phyloP scores from a whole-genome alignment of 2,329 filamentous ascomycete genomes.

The Aureobasidium sp. region DNA sequence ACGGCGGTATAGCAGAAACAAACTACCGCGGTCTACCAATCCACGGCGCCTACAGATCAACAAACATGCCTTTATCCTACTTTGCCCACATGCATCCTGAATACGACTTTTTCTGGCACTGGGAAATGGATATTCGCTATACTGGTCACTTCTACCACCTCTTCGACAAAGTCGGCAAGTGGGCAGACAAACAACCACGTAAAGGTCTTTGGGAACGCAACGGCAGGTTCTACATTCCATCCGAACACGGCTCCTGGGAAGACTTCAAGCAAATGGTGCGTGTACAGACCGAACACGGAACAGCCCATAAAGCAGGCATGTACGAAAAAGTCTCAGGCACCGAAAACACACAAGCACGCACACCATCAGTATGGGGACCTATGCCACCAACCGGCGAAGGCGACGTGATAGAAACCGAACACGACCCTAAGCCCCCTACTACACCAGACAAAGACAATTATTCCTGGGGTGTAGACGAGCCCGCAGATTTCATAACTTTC shows the following conservation, averaged over 20 bases:
- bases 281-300: too few relatives aligned
- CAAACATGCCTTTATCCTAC: slow-evolving; percentile 57
- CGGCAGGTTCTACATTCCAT: slow-evolving; percentile 77
- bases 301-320: too few relatives aligned
- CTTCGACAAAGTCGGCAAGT: slow-evolving; percentile 69
- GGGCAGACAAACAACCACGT: slow-evolving; percentile 73
- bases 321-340: slow-evolving; percentile 62
- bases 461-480: too few relatives aligned
- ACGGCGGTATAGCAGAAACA: slow-evolving; percentile 79
- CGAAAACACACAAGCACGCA: too few relatives aligned
- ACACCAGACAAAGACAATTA: too few relatives aligned
- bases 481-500: slow-evolving; percentile 2
- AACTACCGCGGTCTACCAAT: slow-evolving; percentile 71
- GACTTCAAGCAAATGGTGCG: slow-evolving; percentile 71
- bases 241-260: slow-evolving; percentile 71
- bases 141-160: slow-evolving; percentile 88
- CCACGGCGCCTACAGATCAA: slow-evolving; percentile 86
- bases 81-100: slow-evolving; percentile 55
- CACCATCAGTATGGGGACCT: slow-evolving; percentile 77
- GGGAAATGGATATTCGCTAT: slow-evolving; percentile 88
- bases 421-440: too few relatives aligned
- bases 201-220: slow-evolving; percentile 79
- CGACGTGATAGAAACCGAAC: too few relatives aligned
- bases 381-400: slow-evolving; percentile 38
- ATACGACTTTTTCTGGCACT: slow-evolving; percentile 76